These are phyloP conservation scores for Tetracladium setigerum DNA, from an alignment of 495 filamentous ascomycete species.

Conservation along the genomic window DNA sequence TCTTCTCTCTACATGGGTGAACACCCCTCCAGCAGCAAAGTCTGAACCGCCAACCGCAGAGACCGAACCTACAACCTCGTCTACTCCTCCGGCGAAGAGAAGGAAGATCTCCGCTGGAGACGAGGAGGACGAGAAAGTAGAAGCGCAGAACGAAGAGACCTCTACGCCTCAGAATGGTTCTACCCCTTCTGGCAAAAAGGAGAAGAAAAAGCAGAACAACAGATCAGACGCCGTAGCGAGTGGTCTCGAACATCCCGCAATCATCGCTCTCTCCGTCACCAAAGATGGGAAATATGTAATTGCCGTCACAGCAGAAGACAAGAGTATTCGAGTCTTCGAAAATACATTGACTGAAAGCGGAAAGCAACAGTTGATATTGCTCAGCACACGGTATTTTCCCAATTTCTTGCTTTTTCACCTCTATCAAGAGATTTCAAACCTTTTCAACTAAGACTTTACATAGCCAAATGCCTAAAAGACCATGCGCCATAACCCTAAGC, in stretches of 20 bases:
- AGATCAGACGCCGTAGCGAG: constrained; percentile 5
- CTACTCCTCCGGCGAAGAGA: constrained; percentile 18
- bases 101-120: constrained; percentile 10
- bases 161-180: not conserved
- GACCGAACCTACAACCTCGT: not conserved
- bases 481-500: constrained; percentile 64
- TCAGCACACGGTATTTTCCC: constrained; percentile 61
- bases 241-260: constrained; percentile 33
- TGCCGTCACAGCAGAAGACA: constrained; percentile 80
- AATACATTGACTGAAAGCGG: constrained; percentile 45
- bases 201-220: constrained; percentile 12
- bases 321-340: constrained; percentile 75
- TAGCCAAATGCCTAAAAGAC: constrained; percentile 79
- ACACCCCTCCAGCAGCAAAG: constrained; percentile 6
- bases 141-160: not conserved
- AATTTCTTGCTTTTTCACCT: not conserved
- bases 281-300: constrained; percentile 58
- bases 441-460: constrained; percentile 23
- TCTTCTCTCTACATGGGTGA: constrained; percentile 31
- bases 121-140: not conserved
- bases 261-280: constrained; percentile 51
- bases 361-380: constrained; percentile 38
- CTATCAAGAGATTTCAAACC: not conserved
- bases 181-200: not conserved
- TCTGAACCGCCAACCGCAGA: constrained; percentile 3